These are phyloP conservation scores for Debaryomyces sp. DNA, from an alignment of 1,139 yeast genomes.

Conservation along the genomic window DNA sequence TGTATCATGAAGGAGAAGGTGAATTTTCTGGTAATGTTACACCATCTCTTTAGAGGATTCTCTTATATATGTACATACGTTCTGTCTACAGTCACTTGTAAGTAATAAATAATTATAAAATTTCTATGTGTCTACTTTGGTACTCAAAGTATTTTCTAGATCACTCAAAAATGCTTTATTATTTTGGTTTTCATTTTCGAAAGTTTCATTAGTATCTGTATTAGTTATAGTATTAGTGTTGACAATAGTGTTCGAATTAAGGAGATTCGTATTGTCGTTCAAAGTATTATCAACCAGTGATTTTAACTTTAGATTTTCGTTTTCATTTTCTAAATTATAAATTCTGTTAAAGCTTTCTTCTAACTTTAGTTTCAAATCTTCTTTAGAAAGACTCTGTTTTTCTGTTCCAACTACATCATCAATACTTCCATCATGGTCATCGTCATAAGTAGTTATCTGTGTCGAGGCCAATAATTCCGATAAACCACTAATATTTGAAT, in stretches of 20 bases:
- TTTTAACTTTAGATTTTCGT: slow-evolving; percentile 21
- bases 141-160: slow-evolving; percentile 21
- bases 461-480: slow-evolving; percentile 44
- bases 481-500: slow-evolving; percentile 45
- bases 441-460: slow-evolving; percentile 38
- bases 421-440: slow-evolving; percentile 18
- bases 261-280: background rate
- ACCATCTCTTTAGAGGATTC: slow-evolving; percentile 21
- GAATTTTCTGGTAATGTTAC: slow-evolving; percentile 43
- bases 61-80: background rate
- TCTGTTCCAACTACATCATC: slow-evolving; percentile 10
- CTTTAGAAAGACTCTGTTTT: slow-evolving; percentile 27
- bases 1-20: slow-evolving; percentile 68
- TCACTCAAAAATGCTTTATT: slow-evolving; percentile 19
- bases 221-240: background rate
- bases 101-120: slow-evolving; percentile 1
- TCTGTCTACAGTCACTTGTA: background rate
- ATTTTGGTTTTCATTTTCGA: background rate
- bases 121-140: slow-evolving; percentile 4
- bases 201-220: slow-evolving; percentile 3
- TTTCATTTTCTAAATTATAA: slow-evolving; percentile 38
- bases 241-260: background rate
- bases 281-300: slow-evolving; percentile 5
- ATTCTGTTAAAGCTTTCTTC: slow-evolving; percentile 46
- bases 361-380: slow-evolving; percentile 35